These are phyloP conservation scores for Hyaloperonospora brassicae DNA, from an alignment of 352 stramenopile genomes.

Conservation along the genomic window DNA sequence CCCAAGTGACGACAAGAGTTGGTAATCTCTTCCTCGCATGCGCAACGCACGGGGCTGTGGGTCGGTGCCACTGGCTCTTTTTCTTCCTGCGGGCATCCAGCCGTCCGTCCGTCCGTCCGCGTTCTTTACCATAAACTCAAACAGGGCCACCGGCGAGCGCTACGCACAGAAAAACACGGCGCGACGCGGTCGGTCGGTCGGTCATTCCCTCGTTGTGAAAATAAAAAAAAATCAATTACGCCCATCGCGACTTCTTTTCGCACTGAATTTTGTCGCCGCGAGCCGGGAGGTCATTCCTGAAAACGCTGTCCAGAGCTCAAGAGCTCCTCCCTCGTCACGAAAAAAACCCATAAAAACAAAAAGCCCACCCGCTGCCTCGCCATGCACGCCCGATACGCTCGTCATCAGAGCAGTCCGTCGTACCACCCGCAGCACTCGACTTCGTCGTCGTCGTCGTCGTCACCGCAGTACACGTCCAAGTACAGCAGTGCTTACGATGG, in stretches of 20 bases:
- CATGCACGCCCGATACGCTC: conserved; percentile 38
- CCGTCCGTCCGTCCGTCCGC: neutral
- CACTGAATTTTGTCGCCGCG: neutral
- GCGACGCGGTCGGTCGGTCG: no score
- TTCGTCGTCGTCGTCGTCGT: conserved; percentile 5
- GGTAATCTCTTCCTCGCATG: conserved; percentile 19
- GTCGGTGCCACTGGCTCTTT: conserved; percentile 16
- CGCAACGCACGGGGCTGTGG: neutral
- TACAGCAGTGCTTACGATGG: conserved; percentile 7
- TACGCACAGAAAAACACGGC: no score
- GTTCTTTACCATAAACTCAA: neutral
- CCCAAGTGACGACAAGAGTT: conserved; percentile 4
- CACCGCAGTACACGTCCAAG: conserved; percentile 23
- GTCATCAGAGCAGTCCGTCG: conserved; percentile 29
- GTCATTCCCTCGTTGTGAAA: no score
- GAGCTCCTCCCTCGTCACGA: neutral
- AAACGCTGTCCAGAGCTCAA: conserved; percentile 24
- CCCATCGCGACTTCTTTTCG: no score
- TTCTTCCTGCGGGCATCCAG: conserved; percentile 3
- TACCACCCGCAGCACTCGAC: conserved; percentile 20
- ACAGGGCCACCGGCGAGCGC: no score
- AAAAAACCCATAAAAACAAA: neutral
- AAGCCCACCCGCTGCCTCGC: neutral
- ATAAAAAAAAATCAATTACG: no score
- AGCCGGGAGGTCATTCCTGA: conserved; percentile 27